These are phyloP conservation scores for Microstegium vimineum DNA, from an alignment of 176 grass and related monocot genomes.

Conservation along the genomic window DNA sequence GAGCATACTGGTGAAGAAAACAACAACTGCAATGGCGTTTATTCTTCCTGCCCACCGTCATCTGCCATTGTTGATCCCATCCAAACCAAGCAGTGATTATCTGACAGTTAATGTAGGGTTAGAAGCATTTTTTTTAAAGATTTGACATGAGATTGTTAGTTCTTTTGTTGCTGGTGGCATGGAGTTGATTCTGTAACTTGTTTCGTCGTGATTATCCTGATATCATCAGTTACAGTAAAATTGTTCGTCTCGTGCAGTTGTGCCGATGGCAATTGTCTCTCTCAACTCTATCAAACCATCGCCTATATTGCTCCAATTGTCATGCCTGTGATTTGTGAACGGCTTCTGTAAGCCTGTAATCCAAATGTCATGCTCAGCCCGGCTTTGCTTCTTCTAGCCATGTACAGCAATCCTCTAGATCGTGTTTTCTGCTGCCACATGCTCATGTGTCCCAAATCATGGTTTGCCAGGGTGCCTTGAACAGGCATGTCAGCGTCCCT, in stretches of 20 bases:
- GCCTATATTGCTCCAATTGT: neutral
- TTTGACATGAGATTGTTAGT: constrained; percentile 3
- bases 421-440: neutral
- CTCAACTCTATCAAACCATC: neutral
- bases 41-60: neutral
- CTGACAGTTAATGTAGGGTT: constrained; percentile 4
- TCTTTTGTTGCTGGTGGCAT: neutral
- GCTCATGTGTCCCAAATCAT: neutral
- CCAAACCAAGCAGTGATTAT: constrained; percentile 1
- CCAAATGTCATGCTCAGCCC: neutral
- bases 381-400: neutral
- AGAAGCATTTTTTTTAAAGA: constrained; percentile 2
- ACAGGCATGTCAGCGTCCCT: constrained; percentile 6
- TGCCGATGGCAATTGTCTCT: neutral
- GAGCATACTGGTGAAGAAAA: neutral
- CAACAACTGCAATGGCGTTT: neutral
- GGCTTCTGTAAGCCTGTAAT: too few relatives aligned
- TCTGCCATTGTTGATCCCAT: neutral
- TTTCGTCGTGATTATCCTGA: neutral
- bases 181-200: neutral
- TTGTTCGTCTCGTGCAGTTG: neutral
- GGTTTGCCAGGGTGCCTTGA: neutral
- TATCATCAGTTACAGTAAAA: neutral
- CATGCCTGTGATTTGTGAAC: neutral
- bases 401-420: too few relatives aligned